Evolutionary conservation across 2,329 filamentous ascomycete genomes (phyloP).

Genomic region (Trichoderma sp.): DNA sequence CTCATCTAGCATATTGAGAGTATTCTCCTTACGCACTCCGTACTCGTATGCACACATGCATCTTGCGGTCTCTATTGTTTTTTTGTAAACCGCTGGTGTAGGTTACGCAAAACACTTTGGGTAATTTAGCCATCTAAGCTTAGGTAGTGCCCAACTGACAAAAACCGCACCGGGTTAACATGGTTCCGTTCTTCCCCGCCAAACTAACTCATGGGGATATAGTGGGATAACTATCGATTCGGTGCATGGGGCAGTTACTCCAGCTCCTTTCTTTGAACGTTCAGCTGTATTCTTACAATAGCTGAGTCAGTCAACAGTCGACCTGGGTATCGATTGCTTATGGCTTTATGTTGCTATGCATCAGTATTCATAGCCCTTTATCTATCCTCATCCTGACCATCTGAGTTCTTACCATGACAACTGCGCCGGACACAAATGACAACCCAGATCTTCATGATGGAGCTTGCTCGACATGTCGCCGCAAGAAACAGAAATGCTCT

Average conservation of each 20-base stretch:
- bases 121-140: not conserved
- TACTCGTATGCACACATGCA: not conserved
- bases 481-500: conserved; percentile 24
- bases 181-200: not conserved
- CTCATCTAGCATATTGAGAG: not conserved
- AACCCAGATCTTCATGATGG: conserved; percentile 13
- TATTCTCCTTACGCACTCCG: not conserved
- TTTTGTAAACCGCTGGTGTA: not conserved
- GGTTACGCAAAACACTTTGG: not conserved
- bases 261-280: not conserved
- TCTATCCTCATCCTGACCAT: not conserved
- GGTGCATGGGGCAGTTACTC: not conserved
- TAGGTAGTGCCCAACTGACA: not conserved
- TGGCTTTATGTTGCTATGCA: not conserved
- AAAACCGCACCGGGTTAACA: not conserved
- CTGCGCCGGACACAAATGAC: not conserved
- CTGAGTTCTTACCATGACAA: not conserved
- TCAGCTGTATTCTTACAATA: not conserved
- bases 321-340: not conserved
- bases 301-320: not conserved
- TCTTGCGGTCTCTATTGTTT: not conserved
- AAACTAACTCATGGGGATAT: not conserved
- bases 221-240: not conserved
- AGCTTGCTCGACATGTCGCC: conserved; percentile 22
- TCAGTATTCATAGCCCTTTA: not conserved